phyloP scores from a whole-genome alignment of 352 stramenopile species.

The Globisporangium parvum region DNA sequence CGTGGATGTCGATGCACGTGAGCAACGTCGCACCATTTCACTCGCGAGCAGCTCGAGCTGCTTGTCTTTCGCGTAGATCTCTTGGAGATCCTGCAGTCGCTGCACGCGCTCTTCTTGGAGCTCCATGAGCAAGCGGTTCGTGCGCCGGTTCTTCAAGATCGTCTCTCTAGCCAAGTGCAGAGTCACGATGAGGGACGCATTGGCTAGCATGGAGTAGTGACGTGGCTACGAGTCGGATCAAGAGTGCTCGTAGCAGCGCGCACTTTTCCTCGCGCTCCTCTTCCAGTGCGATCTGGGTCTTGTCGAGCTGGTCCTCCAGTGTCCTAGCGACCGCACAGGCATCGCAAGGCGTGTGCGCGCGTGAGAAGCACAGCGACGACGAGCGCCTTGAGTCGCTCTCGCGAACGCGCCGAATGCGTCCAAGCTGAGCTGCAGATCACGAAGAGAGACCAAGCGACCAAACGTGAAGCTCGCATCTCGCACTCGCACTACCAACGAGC shows the following conservation, averaged over 20 bases:
- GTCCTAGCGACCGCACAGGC: slow-evolving; percentile 12
- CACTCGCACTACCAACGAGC: too few species aligned
- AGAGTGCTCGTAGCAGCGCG: background rate
- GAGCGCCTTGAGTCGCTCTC: background rate
- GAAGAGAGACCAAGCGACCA: background rate
- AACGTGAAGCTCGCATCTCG: background rate
- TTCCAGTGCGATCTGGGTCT: slow-evolving; percentile 53
- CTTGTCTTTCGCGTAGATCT: slow-evolving; percentile 81
- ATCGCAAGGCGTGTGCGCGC: too few species aligned
- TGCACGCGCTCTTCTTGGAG: slow-evolving; percentile 73
- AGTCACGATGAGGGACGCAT: background rate
- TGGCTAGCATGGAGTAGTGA: background rate
- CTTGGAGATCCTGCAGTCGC: slow-evolving; percentile 66
- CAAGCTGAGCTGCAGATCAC: slow-evolving; percentile 40
- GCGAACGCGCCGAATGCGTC: slow-evolving; percentile 38
- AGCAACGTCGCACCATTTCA: slow-evolving; percentile 37
- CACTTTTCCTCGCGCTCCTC: slow-evolving; percentile 72
- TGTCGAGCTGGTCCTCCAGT: slow-evolving; percentile 62
- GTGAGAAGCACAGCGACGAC: background rate
- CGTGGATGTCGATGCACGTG: background rate
- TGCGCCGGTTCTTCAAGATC: slow-evolving; percentile 64
- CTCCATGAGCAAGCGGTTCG: slow-evolving; percentile 62
- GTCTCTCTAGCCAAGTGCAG: slow-evolving; percentile 33
- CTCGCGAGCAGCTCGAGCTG: slow-evolving; percentile 45
- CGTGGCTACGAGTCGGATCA: background rate